Conservation (phyloP, 2,329 filamentous ascomycete genomes). For the Pseudogymnoascus pannorum region DNA sequence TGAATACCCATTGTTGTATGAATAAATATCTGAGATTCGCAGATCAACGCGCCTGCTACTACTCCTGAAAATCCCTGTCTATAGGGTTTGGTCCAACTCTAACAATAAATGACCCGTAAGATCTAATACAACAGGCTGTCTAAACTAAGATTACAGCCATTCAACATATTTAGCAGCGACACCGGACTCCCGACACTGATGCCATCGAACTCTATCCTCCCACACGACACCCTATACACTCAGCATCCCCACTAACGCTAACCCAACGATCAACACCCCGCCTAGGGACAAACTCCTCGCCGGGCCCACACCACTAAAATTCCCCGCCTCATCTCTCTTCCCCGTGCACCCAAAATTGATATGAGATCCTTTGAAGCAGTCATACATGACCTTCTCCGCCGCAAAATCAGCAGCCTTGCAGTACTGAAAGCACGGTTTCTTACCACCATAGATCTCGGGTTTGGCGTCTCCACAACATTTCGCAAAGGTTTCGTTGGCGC, state of each 20-base stretch:
- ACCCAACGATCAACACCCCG: not conserved
- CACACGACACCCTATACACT: not conserved
- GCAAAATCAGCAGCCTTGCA: not conserved
- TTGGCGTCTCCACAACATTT: not conserved
- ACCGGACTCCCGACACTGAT: not conserved
- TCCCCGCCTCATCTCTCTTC: not conserved
- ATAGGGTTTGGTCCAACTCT: not conserved
- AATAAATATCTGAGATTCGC: too few relatives aligned
- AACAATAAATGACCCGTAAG: not conserved
- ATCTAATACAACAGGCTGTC: not conserved
- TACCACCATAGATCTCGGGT: not conserved
- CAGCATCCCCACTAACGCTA: not conserved
- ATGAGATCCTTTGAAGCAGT: not conserved
- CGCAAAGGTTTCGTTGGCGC: not conserved
- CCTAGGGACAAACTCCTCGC: not conserved
- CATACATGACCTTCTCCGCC: not conserved
- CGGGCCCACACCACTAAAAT: not conserved
- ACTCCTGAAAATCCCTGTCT: not conserved
- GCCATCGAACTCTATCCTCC: not conserved
- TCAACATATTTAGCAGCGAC: too few relatives aligned
- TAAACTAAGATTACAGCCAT: not conserved
- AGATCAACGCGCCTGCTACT: too few relatives aligned
- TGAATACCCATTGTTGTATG: too few relatives aligned
- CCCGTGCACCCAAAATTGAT: not conserved
- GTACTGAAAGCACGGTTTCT: not conserved